Conservation (phyloP, 441 rosid genomes). For the Hura crepitans region DNA sequence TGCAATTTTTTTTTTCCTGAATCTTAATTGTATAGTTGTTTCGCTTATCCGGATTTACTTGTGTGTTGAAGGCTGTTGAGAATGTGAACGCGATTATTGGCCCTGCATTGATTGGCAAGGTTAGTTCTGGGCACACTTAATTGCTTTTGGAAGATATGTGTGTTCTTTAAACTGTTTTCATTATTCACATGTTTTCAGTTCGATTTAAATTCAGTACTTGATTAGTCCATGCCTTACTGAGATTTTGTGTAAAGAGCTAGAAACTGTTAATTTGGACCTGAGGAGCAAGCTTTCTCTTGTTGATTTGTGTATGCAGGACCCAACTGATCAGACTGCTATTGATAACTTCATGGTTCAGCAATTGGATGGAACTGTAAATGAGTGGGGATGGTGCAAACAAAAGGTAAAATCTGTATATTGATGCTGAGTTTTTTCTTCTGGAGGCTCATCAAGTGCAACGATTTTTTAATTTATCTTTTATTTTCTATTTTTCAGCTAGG, state of each 20-base stretch:
- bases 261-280: neutral
- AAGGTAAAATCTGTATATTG: slow-evolving; percentile 45
- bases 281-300: neutral
- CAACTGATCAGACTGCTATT: slow-evolving; percentile 73
- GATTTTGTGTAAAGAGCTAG: neutral
- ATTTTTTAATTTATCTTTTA: neutral
- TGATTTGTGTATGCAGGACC: slow-evolving; percentile 49
- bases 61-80: slow-evolving; percentile 60
- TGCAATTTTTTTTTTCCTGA: too few relatives aligned
- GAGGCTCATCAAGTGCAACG: neutral
- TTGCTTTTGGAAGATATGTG: neutral
- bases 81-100: slow-evolving; percentile 82
- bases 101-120: slow-evolving; percentile 95
- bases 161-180: neutral
- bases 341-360: slow-evolving; percentile 90
- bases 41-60: slow-evolving; percentile 1
- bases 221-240: neutral
- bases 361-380: slow-evolving; percentile 91
- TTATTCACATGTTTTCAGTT: neutral
- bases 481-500: slow-evolving; percentile 55
- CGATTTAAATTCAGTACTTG: neutral
- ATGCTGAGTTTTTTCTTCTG: neutral
- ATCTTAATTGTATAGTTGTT: neutral
- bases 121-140: slow-evolving; percentile 9
- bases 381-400: slow-evolving; percentile 99